Percentiles rank a stretch among this genome's conserved stretches.
phyloP scores from a whole-genome alignment of 2,329 filamentous ascomycete genomes.

The Penicillium sp. region DNA sequence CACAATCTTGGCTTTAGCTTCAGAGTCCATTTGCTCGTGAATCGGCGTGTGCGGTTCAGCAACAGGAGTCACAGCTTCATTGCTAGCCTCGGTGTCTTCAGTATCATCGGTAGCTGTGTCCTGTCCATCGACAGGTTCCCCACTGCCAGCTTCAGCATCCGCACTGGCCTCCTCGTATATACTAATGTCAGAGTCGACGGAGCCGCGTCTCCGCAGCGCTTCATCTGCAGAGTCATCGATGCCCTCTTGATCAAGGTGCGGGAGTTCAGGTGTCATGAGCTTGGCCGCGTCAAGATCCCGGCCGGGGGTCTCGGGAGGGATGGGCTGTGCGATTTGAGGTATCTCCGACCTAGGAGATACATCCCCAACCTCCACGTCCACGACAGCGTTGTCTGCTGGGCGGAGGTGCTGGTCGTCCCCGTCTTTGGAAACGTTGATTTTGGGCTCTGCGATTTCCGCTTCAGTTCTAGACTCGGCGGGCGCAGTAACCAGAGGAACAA shows the following conservation, averaged over 20 bases:
- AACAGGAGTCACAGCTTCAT: neutral
- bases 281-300: conserved; percentile 7
- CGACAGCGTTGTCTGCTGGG: conserved; percentile 9
- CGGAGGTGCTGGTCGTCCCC: conserved; percentile 6
- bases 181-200: conserved; percentile 23
- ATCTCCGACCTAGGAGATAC: neutral
- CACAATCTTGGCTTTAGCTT: neutral
- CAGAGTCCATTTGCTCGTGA: neutral
- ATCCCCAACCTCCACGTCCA: conserved; percentile 7
- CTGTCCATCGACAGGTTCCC: neutral
- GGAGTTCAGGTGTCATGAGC: conserved; percentile 13
- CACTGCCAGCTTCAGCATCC: conserved; percentile 5
- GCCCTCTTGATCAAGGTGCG: conserved; percentile 7
- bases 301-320: conserved; percentile 5
- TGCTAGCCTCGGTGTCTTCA: neutral
- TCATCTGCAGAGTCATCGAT: conserved; percentile 13
- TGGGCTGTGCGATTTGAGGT: neutral
- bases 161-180: conserved; percentile 27
- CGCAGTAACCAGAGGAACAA: conserved; percentile 65
- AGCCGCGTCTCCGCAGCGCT: conserved; percentile 13
- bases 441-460: conserved; percentile 4
- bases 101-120: neutral
- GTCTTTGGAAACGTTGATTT: neutral
- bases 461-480: conserved; percentile 25
- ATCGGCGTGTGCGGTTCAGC: neutral